Evolutionary conservation across 805 yeast species (phyloP).

Genomic region (Suhomyces kilbournensis): DNA sequence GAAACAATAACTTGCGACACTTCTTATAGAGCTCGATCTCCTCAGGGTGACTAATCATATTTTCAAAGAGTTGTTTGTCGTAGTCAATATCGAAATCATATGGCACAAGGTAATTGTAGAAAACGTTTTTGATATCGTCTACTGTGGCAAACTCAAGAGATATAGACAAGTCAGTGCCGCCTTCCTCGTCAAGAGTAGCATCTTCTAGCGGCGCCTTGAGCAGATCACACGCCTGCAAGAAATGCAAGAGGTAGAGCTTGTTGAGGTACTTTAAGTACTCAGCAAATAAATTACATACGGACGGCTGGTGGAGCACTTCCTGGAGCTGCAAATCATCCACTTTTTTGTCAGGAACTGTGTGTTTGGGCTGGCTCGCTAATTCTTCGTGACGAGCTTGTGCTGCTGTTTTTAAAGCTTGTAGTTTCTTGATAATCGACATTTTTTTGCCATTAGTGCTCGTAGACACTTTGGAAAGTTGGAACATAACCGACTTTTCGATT

Average conservation of each 20-base stretch:
- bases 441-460: constrained; percentile 1
- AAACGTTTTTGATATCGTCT: constrained; percentile 54
- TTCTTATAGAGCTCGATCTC: constrained; percentile 34
- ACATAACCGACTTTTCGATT: constrained; percentile 4
- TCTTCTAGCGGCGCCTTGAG: constrained; percentile 74
- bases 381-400: constrained; percentile 1
- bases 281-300: constrained; percentile 32
- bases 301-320: constrained; percentile 48
- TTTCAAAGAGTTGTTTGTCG: constrained; percentile 7
- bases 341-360: neutral
- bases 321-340: constrained; percentile 26
- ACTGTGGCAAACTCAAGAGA: constrained; percentile 44
- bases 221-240: constrained; percentile 65
- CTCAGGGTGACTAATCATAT: constrained; percentile 3
- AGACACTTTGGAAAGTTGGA: constrained; percentile 7
- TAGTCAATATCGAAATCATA: neutral
- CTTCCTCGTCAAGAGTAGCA: constrained; percentile 23
- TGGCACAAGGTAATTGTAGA: constrained; percentile 17
- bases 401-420: constrained; percentile 3
- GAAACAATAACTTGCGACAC: constrained; percentile 60
- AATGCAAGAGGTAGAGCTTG: constrained; percentile 44
- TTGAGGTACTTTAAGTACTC: constrained; percentile 18
- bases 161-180: constrained; percentile 29
- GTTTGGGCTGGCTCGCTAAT: neutral
- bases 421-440: constrained; percentile 6